These are phyloP conservation scores for Chaetomium sp. DNA, from an alignment of 2,329 filamentous ascomycete genomes.

Conservation along the genomic window DNA sequence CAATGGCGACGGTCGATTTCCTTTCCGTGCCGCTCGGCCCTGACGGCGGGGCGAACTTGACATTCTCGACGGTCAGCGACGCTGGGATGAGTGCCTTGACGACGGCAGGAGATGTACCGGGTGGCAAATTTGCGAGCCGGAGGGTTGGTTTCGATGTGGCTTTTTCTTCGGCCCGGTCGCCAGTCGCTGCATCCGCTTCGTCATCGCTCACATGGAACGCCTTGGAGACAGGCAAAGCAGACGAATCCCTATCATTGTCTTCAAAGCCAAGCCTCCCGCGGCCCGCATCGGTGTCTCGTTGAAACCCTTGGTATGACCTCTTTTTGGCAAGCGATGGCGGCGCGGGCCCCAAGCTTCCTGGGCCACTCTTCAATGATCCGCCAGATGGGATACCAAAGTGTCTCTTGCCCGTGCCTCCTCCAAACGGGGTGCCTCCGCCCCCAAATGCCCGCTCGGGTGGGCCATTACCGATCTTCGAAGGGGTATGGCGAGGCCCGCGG, in stretches of 20 bases:
- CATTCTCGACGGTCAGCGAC: slow-evolving; percentile 60
- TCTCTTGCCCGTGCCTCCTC: slow-evolving; percentile 43
- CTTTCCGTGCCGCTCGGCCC: slow-evolving; percentile 53
- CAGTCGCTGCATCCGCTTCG: slow-evolving; percentile 39
- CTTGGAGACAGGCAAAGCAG: slow-evolving; percentile 56
- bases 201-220: slow-evolving; percentile 66
- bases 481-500: slow-evolving; percentile 12
- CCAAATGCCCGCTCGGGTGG: slow-evolving; percentile 27
- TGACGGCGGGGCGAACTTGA: slow-evolving; percentile 59
- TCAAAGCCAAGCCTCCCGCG: slow-evolving; percentile 36
- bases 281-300: slow-evolving; percentile 28
- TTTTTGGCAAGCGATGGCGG: slow-evolving; percentile 47
- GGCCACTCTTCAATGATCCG: slow-evolving; percentile 52
- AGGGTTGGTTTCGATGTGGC: slow-evolving; percentile 57
- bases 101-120: slow-evolving; percentile 51
- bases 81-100: slow-evolving; percentile 54
- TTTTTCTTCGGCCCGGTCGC: slow-evolving; percentile 48
- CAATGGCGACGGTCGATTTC: slow-evolving; percentile 69
- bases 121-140: slow-evolving; percentile 54
- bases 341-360: slow-evolving; percentile 53
- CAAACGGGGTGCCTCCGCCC: slow-evolving; percentile 25
- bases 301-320: slow-evolving; percentile 43
- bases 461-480: slow-evolving; percentile 16
- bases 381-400: slow-evolving; percentile 56
- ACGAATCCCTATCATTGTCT: slow-evolving; percentile 28